Evolutionary conservation across 768 basidiomycete species (phyloP).

Genomic region (Ephemerocybe angulata): DNA sequence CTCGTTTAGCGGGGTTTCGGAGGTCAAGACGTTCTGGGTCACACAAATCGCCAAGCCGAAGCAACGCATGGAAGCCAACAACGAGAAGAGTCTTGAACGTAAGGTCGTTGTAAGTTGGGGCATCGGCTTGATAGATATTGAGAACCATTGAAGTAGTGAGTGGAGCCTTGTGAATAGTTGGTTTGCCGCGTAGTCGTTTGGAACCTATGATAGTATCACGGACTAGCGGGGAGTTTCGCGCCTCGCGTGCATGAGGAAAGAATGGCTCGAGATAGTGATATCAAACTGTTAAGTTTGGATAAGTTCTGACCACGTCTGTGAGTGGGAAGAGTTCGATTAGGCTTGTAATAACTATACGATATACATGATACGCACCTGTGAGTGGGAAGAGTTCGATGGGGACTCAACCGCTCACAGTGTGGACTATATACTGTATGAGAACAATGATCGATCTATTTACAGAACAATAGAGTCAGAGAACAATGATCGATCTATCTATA

Average conservation of each 20-base stretch:
- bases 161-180: conserved; percentile 23
- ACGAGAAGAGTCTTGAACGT: conserved; percentile 23
- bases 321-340: too few relatives aligned
- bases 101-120: conserved; percentile 15
- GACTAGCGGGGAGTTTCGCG: conserved; percentile 23
- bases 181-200: conserved; percentile 14
- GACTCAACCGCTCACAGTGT: too few relatives aligned
- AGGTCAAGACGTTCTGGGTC: conserved; percentile 20
- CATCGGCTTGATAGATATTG: not conserved
- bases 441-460: too few relatives aligned
- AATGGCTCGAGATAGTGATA: conserved; percentile 29
- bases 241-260: conserved; percentile 27
- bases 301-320: too few relatives aligned
- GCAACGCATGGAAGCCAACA: conserved; percentile 27
- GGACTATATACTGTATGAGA: too few relatives aligned
- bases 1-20: not conserved
- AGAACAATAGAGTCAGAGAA: too few relatives aligned
- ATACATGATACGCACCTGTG: too few relatives aligned
- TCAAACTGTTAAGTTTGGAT: too few relatives aligned
- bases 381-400: too few relatives aligned
- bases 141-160: conserved; percentile 17
- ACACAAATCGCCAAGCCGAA: conserved; percentile 31
- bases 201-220: conserved; percentile 27
- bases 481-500: too few relatives aligned
- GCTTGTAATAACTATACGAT: too few relatives aligned